A percentile compares a stretch with the other conserved stretches of the same genome.
Conservation (phyloP, 2,329 filamentous ascomycete genomes). For the Camillea tinctor region DNA sequence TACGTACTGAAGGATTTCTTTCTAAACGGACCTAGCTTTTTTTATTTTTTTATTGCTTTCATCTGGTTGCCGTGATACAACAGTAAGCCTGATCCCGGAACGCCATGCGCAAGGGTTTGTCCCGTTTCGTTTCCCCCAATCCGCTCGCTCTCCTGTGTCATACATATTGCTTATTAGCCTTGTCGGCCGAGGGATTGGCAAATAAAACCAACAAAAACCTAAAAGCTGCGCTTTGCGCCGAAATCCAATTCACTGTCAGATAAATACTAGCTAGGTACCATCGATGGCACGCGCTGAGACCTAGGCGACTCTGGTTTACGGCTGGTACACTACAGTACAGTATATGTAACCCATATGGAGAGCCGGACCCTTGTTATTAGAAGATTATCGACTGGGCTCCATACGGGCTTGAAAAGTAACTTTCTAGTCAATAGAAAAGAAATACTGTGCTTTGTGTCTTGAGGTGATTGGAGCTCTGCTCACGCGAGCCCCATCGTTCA, state of each 20-base stretch:
- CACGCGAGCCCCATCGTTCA: conserved; percentile 8
- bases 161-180: neutral
- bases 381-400: neutral
- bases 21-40: neutral
- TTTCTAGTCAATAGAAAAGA: neutral
- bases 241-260: neutral
- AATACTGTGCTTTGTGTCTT: conserved; percentile 4
- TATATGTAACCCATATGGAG: neutral
- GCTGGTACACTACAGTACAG: neutral
- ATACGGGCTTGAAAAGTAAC: neutral
- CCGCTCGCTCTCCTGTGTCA: neutral
- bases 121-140: neutral
- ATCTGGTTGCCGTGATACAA: conserved; percentile 3
- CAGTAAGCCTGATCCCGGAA: conserved; percentile 1
- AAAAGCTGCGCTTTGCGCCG: neutral
- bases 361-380: neutral
- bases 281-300: neutral
- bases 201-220: neutral
- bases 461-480: conserved; percentile 5
- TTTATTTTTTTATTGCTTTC: neutral
- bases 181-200: neutral
- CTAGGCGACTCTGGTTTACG: neutral
- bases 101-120: neutral
- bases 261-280: neutral
- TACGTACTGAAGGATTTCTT: neutral